Evolutionary conservation across 768 basidiomycete species (phyloP).

Genomic region (Crepidotus variabilis): DNA sequence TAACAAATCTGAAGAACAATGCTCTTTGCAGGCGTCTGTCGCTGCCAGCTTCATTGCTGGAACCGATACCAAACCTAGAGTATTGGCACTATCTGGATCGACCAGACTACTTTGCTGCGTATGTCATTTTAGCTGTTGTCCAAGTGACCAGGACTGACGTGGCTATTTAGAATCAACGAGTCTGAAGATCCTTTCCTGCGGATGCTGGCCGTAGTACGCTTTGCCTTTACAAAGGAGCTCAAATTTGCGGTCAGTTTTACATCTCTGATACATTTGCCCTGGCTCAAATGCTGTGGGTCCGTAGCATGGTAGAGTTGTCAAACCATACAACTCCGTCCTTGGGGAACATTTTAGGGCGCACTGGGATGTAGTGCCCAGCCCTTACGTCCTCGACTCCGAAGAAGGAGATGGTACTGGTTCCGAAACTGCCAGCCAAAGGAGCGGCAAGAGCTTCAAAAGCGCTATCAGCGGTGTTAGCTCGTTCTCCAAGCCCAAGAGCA

Average conservation of each 20-base stretch:
- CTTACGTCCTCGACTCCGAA: slow-evolving; percentile 34
- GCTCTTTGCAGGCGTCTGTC: slow-evolving; percentile 70
- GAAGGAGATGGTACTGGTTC: slow-evolving; percentile 21
- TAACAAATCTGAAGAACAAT: not conserved
- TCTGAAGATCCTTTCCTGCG: slow-evolving; percentile 90
- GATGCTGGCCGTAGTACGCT: slow-evolving; percentile 89
- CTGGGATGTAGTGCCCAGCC: slow-evolving; percentile 73
- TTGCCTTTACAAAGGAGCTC: slow-evolving; percentile 89
- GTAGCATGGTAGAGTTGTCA: slow-evolving; percentile 89
- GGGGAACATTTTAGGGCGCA: slow-evolving; percentile 88
- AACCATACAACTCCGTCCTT: slow-evolving; percentile 86
- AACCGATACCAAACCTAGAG: slow-evolving; percentile 93
- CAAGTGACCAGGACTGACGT: not conserved
- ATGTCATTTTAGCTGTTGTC: slow-evolving; percentile 28
- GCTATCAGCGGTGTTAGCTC: slow-evolving; percentile 53
- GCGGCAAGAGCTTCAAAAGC: slow-evolving; percentile 59
- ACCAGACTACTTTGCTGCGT: slow-evolving; percentile 91
- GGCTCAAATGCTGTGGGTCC: not conserved
- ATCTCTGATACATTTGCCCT: not conserved
- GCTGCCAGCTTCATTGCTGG: slow-evolving; percentile 86
- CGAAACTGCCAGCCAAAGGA: slow-evolving; percentile 58
- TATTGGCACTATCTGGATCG: slow-evolving; percentile 94
- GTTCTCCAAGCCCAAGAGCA: slow-evolving; percentile 48
- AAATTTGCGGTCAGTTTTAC: slow-evolving; percentile 73
- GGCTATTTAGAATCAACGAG: slow-evolving; percentile 74